A percentile compares a stretch with the other conserved stretches of the same genome.
These are phyloP conservation scores for Brasilioporus rufonigricans DNA, from an alignment of 768 basidiomycete species.

Conservation along the genomic window DNA sequence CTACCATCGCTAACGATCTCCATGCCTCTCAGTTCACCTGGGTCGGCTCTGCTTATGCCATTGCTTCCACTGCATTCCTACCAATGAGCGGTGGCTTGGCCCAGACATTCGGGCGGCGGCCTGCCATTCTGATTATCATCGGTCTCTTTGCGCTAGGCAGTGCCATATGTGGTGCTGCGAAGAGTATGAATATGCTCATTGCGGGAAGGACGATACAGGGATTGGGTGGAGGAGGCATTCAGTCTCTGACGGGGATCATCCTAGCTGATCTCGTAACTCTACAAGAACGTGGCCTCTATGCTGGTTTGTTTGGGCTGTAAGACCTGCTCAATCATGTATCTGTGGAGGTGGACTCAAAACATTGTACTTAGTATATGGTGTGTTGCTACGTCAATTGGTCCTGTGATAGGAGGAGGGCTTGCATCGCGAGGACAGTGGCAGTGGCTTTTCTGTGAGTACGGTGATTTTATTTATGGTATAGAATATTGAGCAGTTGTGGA, in stretches of 20 bases:
- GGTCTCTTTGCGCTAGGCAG: neutral
- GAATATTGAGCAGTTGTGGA: neutral
- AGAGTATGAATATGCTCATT: neutral
- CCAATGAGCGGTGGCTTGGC: neutral
- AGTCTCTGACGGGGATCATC: neutral
- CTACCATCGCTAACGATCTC: neutral
- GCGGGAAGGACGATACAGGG: neutral
- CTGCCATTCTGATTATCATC: neutral
- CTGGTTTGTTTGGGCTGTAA: neutral
- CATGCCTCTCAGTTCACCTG: neutral
- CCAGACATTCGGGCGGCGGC: neutral
- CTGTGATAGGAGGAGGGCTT: neutral
- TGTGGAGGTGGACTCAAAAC: neutral
- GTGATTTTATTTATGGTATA: neutral
- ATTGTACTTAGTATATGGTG: neutral
- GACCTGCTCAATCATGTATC: neutral
- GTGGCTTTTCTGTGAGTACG: neutral
- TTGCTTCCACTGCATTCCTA: neutral
- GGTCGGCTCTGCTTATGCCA: neutral
- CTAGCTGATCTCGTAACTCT: neutral
- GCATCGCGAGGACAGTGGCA: neutral
- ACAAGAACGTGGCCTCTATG: neutral
- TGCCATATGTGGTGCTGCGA: neutral
- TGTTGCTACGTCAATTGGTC: neutral
- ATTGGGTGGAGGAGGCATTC: slow-evolving; percentile 1